Evolutionary conservation across 2,329 filamentous ascomycete species (phyloP).

Genomic region (Xylaria sp.): DNA sequence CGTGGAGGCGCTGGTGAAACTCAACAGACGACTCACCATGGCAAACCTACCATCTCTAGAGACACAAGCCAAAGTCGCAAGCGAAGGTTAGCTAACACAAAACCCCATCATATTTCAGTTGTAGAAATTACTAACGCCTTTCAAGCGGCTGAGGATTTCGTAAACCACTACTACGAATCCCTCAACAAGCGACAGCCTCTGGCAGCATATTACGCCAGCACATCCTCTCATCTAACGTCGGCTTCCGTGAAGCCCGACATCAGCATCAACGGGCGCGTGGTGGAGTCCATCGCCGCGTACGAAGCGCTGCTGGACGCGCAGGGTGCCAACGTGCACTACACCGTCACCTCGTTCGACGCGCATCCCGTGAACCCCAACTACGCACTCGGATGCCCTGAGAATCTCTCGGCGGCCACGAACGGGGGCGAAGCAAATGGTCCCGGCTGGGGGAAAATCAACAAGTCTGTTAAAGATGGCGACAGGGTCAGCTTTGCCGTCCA

Average conservation of each 20-base stretch:
- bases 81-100: slow-evolving; percentile 44
- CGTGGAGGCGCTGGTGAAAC: background rate
- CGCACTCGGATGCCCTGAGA: slow-evolving; percentile 59
- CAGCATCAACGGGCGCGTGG: slow-evolving; percentile 77
- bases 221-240: slow-evolving; percentile 55
- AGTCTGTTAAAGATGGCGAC: slow-evolving; percentile 51
- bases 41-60: slow-evolving; percentile 32
- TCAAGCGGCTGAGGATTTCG: slow-evolving; percentile 72
- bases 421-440: background rate
- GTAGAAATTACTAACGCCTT: slow-evolving; percentile 1
- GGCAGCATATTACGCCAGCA: slow-evolving; percentile 72
- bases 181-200: slow-evolving; percentile 67
- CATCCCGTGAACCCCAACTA: slow-evolving; percentile 78
- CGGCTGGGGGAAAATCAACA: slow-evolving; percentile 28
- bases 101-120: background rate
- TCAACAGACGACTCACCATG: slow-evolving; percentile 23
- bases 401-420: slow-evolving; percentile 30
- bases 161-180: slow-evolving; percentile 76
- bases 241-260: slow-evolving; percentile 69
- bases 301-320: slow-evolving; percentile 72
- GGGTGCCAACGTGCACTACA: slow-evolving; percentile 60
- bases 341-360: slow-evolving; percentile 76
- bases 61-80: slow-evolving; percentile 43
- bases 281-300: slow-evolving; percentile 65
- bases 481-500: slow-evolving; percentile 75